A percentile compares a stretch with the other conserved stretches of the same genome.
Conservation (phyloP, 352 stramenopile species). For the Globisporangium solare region DNA sequence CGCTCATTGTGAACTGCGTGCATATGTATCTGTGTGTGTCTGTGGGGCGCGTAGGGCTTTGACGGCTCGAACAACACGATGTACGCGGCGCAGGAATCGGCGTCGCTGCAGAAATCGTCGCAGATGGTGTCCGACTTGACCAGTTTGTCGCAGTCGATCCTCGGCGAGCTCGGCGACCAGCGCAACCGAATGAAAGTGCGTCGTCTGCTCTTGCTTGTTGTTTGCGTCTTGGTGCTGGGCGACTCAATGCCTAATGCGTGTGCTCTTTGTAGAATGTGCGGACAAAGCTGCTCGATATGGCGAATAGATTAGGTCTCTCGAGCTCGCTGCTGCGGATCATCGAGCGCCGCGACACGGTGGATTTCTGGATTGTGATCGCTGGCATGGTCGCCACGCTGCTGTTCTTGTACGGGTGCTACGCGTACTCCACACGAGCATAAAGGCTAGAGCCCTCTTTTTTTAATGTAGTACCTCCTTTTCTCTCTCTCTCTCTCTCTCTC, state of each 20-base stretch:
- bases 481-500: too few species aligned
- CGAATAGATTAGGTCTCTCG: constrained; percentile 78
- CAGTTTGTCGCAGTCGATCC: constrained; percentile 60
- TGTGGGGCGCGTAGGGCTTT: constrained; percentile 31
- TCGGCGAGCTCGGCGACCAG: constrained; percentile 69
- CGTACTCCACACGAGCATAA: constrained; percentile 28
- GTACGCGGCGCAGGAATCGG: constrained; percentile 74
- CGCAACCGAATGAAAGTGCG: constrained; percentile 62
- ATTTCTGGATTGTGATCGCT: constrained; percentile 81
- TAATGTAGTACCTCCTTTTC: too few species aligned
- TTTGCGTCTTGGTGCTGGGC: constrained; percentile 1
- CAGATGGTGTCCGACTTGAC: constrained; percentile 81
- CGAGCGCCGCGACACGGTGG: constrained; percentile 72
- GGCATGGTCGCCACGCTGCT: constrained; percentile 82
- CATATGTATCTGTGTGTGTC: background rate
- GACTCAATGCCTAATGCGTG: background rate
- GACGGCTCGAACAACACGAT: constrained; percentile 64
- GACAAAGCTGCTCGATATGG: constrained; percentile 77
- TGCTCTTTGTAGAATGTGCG: constrained; percentile 45
- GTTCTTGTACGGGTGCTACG: constrained; percentile 75
- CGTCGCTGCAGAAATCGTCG: constrained; percentile 71
- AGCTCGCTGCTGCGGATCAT: constrained; percentile 81
- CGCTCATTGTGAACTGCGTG: constrained; percentile 1
- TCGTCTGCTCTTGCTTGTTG: background rate
- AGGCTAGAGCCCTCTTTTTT: background rate